phyloP scores from a whole-genome alignment of 129 eudicot genomes.

The Erigeron canadensis region DNA sequence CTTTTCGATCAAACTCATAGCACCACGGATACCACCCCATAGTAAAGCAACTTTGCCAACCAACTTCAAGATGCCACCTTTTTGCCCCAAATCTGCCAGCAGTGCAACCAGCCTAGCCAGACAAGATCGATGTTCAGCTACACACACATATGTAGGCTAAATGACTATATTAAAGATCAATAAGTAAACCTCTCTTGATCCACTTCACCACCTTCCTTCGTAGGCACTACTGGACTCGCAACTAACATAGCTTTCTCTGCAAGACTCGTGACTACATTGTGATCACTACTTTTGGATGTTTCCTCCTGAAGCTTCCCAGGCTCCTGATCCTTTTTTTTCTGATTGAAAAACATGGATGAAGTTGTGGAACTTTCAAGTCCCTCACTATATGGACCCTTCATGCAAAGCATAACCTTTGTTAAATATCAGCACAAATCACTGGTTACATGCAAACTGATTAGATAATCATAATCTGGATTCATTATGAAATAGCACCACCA shows the following conservation, averaged over 20 bases:
- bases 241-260: conserved; percentile 95
- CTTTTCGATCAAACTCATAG: conserved; percentile 82
- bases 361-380: conserved; percentile 32
- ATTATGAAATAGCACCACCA: conserved; percentile 18
- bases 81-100: conserved; percentile 88
- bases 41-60: conserved; percentile 86
- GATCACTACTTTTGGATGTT: conserved; percentile 37
- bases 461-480: conserved; percentile 14
- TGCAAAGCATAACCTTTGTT: neutral
- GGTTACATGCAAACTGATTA: conserved; percentile 14
- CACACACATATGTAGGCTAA: neutral
- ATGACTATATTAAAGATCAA: neutral
- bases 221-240: conserved; percentile 90
- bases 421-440: neutral
- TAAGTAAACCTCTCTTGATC: conserved; percentile 82
- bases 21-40: conserved; percentile 99
- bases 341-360: conserved; percentile 35
- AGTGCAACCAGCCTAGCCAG: conserved; percentile 71
- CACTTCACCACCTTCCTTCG: conserved; percentile 75
- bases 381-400: conserved; percentile 12
- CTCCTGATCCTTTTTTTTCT: conserved; percentile 27
- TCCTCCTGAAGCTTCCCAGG: conserved; percentile 34
- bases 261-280: conserved; percentile 62
- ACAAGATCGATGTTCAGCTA: conserved; percentile 25
- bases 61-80: conserved; percentile 74